These are phyloP conservation scores for Termitomyces sp. DNA, from an alignment of 1,284 basidiomycete species.

Conservation along the genomic window DNA sequence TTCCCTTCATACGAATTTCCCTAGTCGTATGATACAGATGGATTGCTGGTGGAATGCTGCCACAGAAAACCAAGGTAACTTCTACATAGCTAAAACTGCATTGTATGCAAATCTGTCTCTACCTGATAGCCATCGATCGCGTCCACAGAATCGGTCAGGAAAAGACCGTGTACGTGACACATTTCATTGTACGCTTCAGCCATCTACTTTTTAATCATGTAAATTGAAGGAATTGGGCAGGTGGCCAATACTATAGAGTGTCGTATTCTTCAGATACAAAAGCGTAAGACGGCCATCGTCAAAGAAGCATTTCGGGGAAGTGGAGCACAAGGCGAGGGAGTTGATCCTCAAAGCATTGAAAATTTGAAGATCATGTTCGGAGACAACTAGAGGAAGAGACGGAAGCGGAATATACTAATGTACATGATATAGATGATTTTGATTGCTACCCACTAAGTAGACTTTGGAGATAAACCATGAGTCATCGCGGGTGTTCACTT, in stretches of 20 bases:
- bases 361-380: constrained; percentile 78
- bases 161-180: constrained; percentile 82
- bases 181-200: constrained; percentile 70
- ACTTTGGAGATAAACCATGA: not conserved
- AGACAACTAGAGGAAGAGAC: constrained; percentile 21
- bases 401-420: not conserved
- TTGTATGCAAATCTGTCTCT: not conserved
- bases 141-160: constrained; percentile 85
- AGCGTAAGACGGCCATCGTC: constrained; percentile 81
- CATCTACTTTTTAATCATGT: not conserved
- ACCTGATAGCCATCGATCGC: constrained; percentile 60
- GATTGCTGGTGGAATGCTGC: constrained; percentile 97
- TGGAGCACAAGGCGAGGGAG: constrained; percentile 25
- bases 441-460: not conserved
- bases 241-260: constrained; percentile 73
- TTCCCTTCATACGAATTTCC: not conserved
- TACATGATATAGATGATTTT: not conserved
- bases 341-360: constrained; percentile 66
- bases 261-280: constrained; percentile 84
- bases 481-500: not conserved
- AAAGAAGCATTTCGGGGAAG: constrained; percentile 70
- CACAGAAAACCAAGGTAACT: constrained; percentile 79
- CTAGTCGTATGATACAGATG: constrained; percentile 50
- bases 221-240: constrained; percentile 28
- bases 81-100: not conserved